Evolutionary conservation across 768 basidiomycete species (phyloP), one percentile per base, ranked within the genome.

Genomic region (Phallus indusiatus): DNA sequence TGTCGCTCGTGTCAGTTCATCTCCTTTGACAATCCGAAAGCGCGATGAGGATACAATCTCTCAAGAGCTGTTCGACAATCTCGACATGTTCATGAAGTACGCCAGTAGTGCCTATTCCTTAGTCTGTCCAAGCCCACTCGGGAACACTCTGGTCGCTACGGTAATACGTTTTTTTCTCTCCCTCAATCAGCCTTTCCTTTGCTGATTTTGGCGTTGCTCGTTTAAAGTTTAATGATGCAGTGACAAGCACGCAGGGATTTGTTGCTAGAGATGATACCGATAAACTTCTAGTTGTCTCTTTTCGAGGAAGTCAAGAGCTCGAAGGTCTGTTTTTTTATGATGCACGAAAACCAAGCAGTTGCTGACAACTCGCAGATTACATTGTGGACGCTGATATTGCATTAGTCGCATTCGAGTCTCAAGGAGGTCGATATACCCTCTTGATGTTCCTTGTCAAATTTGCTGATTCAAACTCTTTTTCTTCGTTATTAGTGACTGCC

Each of bases 91-190:
- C 62, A 71, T 75, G 1, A 78, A 77, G 63, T 81, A 79, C 62
- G 74, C 80, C 6, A 81, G 79, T 6, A 77, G 78, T 1, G 73
- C 73, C 17, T 80, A 81, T 61, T 78, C 77, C 55, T 55, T 68
- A 22, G 36, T 78, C 7, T 81, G 79, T 58, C 76, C 75, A 5
- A 67, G 69, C 10, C 81, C 81, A n/a, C 66, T 80, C 60, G 79
- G 81, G 2, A 78, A 74, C 37, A 70, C 62, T 7, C 72, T 81
- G 42, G 61, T 81, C 28, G 46, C 61, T n/a, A 63, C 71, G 66
- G 80, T 79, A 36, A 55, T 7, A 28, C 7, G 7, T 74, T 66
- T 53, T 22, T 24, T 50, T 16, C 5, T 24, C 53, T n/a, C 47
- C n/a, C 20, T 48, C 50, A 42, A 12, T n/a, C 12, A 42, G n/a